Base-by-base conservation (phyloP, 208 protist genomes). In the Trypanosoma avium region DNA sequence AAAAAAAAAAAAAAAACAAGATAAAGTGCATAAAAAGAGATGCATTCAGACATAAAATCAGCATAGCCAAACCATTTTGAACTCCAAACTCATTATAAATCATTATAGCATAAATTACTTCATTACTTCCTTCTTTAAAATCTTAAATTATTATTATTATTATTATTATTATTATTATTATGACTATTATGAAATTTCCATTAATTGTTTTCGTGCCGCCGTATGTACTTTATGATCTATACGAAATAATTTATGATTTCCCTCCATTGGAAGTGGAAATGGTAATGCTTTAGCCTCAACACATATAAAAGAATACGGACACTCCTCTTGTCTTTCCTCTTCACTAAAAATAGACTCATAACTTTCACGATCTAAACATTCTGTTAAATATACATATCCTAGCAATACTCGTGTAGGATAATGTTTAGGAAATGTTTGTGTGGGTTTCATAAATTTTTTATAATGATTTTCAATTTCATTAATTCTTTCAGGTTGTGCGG, bases 291-390 rank as follows among this genome's bases (percentile, higher is more conserved):
- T 90, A 6, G 87, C 73, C 66, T 89, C 82, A 9, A 56, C 65
- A 70, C 92, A 97, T 57, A 97, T 92, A 47, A 97, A 97, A 0
- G 80, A 85, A 67, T 82, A 95, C 8, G 93, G 84, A n/a, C 50
- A 35, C 58, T 84, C 79, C 56, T 87, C 79, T 64, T 97, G 90
- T 35, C 87, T 79, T 61, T 92, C 63, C 35, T 83, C 78, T 0
- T 73, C 62, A 1, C 67, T 22, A 61, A 94, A 86, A 3, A 59
- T 61, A 10, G 36, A 56, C 50, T 86, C 52, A 72, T 94, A 96
- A 24, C 58, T 63, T 10, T 88, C 79, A 3, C 65, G 65, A 36
- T 93, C 77, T 5, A 97, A 53, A 70, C 77, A 86, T 54, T 95
- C 90, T 36, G 77, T 78, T 43, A 97, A 35, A 61, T 92, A 94